These are phyloP conservation scores for Moricandia moricandioides DNA, from an alignment of 345 rosid genomes.

Conservation along the genomic window DNA sequence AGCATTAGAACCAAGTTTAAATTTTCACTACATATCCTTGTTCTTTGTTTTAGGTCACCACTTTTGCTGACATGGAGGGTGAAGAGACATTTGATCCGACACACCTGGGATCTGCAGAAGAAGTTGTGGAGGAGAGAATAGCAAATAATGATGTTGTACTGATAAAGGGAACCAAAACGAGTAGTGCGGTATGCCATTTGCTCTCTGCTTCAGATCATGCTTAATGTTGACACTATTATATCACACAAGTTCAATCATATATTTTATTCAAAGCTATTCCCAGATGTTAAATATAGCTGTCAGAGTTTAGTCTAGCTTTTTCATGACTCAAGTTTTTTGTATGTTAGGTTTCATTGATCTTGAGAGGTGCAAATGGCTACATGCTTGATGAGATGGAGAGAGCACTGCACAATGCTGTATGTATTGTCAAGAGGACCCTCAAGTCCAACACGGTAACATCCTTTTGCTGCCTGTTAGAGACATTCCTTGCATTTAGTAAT, in stretches of 20 bases:
- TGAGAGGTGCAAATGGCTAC: conserved; percentile 93
- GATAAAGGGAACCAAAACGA: conserved; percentile 87
- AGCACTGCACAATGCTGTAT: conserved; percentile 81
- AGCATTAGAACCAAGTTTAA: conserved; percentile 2
- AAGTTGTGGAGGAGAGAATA: conserved; percentile 90
- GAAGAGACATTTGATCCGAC: conserved; percentile 89
- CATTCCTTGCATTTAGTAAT: not conserved
- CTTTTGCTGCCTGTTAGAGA: not conserved
- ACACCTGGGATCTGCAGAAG: conserved; percentile 76
- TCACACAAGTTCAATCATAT: not conserved
- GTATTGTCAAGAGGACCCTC: conserved; percentile 89
- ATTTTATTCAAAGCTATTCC: not conserved
- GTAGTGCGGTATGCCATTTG: conserved; percentile 65
- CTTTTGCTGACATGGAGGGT: conserved; percentile 99
- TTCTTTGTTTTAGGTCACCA: conserved; percentile 65
- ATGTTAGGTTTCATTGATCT: conserved; percentile 79
- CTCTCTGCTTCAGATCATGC: not conserved
- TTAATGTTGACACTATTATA: not conserved
- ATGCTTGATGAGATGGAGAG: conserved; percentile 99
- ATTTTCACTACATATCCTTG: not conserved
- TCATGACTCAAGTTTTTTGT: not conserved
- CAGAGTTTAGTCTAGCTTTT: conserved; percentile 1
- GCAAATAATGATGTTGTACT: conserved; percentile 85
- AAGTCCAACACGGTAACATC: conserved; percentile 77
- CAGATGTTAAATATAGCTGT: not conserved